Evolutionary conservation across 2,329 filamentous ascomycete species (phyloP), one percentile per base, ranked within the genome.

Genomic region (Achaetomium macrosporum): DNA sequence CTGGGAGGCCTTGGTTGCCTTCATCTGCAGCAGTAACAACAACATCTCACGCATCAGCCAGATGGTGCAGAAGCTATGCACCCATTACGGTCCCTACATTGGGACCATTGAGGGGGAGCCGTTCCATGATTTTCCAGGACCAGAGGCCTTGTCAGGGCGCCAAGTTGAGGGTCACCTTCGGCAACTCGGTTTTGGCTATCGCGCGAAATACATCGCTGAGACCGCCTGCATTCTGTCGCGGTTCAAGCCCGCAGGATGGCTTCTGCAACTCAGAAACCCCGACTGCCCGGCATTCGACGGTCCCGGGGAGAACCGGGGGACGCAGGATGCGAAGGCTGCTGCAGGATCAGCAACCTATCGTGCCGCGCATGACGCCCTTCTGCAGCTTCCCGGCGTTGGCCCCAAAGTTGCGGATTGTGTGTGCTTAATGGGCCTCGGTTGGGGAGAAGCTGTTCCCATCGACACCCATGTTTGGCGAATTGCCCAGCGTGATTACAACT

Each of bases 401-500:
- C 93, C 95, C 1, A 99, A 99, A 68, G 93, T 99, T 0, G 88
- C 93, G 6, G 95, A 99, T 67, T 99, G 95, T 65, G 91, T 97
- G 8, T 96, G 88, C 65, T 74, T 99, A 17, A 96, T 99, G 87
- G 95, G 95, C 0, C 73, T 99, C 13, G 92, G 91, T 29, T 99
- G 95, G 92, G 87, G 87, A 31, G 92, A 97, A 70, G 85, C 91
- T 2, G 91, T 99, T 1, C 93, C 93, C 0, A 88, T 99, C 31
- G 93, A 99, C 69, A 99, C 95, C 1, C 95, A 99, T 70, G 90
- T 99, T 12, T 97, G 91, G 92, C 91, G 97, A 73, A 97, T 99
- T 65, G 95, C 93, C 0, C 89, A 95, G 68, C 79, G 93, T 49
- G 93, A 99, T 69, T 99, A 99, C 72, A 90, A 85, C 54, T 95